Base-by-base conservation (phyloP, 2,329 filamentous ascomycete genomes). In the Alternaria sp. region DNA sequence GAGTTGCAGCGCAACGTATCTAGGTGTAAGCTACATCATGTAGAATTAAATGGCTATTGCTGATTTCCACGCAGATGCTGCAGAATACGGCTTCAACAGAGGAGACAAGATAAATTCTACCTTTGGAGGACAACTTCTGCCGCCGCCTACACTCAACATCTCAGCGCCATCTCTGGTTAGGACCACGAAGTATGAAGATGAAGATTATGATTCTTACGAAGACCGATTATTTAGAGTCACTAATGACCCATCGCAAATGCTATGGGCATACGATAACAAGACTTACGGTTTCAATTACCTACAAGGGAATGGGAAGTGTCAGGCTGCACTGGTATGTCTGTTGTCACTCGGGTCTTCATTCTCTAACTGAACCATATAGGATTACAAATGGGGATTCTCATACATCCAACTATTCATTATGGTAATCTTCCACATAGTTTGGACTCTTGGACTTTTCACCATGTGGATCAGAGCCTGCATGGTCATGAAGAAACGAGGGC, bases 371-470 rank as follows among this genome's bases (percentile, higher is more conserved):
- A 59, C 57, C 46, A 18, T 5, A 59, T n/a, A 63, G 63, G 62
- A 44, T 3, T 73, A 72, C 34, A 56, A 65, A 39, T 74, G 71
- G 69, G 71, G 70, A 0, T 74, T 72, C 48, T 70, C 70, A 0
- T 72, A 64, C 42, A 53, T 70, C 4, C 66, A 73, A 28, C 54
- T 72, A 0, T 64, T 62, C 57, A 38, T 64, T 24, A 62, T 65
- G 52, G 18, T 64, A 8, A 14, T 67, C 2, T 12, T 68, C 9
- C 46, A 66, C 6, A 5, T 69, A 0, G 14, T 70, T 4, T 74
- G 69, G 70, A 63, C 58, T 9, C 22, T 59, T 0, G 70, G 70
- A 3, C 66, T 63, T 3, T 58, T 58, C n/a, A 43, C 34, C 24
- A 61, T 74, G 58, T 72, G 63, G 59, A 24, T 65, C 7, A 43